Evolutionary conservation across 1,139 yeast genomes (phyloP), one percentile per base, ranked within the genome.

Genomic region (Groenewaldozyma auringiensis): DNA sequence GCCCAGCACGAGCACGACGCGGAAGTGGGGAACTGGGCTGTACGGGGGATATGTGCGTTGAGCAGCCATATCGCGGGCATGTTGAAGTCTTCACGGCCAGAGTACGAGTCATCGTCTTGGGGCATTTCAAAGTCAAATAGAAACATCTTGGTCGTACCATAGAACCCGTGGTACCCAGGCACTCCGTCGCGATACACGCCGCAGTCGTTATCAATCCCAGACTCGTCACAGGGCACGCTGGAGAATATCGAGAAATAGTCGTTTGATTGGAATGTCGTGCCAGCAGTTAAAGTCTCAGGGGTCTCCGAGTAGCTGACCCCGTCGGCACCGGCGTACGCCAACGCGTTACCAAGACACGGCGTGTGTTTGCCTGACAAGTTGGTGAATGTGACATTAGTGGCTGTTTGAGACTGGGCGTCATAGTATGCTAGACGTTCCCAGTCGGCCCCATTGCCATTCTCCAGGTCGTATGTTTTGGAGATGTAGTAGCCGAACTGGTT

Each of bases 1-100:
- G 79, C 65, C 98, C 98, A 92, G 75, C 97, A 92, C 22, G 96
- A 87, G 72, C 96, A 84, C 13, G 72, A 68, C 48, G 80, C 68
- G 48, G 72, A 72, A 62, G 94, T 94, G 11, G 29, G 29, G 62
- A 89, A 92, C 70, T 92, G 96, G 51, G 84, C 67, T 47, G 96
- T 89, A 71, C 97, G 81, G 61, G 97, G 96, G 58, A 89, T 85
- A 67, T 85, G 83, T 39, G 96, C 95, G 62, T 89, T 89, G 63
- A 89, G 77, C 62, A 89, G 72, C 98, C 96, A 89, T 60, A 89
- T 80, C 37, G 96, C 96, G 47, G 97, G 96, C 96, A 88, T 87
- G 65, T 89, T 88, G 61, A 75, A 76, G 62, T 80, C 75, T 37
- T 70, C 65, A 43, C 60, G 56, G 31, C 67, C 47, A 27, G 62